phyloP scores from a whole-genome alignment of 2,329 filamentous ascomycete genomes.

The Thelonectria discophora region DNA sequence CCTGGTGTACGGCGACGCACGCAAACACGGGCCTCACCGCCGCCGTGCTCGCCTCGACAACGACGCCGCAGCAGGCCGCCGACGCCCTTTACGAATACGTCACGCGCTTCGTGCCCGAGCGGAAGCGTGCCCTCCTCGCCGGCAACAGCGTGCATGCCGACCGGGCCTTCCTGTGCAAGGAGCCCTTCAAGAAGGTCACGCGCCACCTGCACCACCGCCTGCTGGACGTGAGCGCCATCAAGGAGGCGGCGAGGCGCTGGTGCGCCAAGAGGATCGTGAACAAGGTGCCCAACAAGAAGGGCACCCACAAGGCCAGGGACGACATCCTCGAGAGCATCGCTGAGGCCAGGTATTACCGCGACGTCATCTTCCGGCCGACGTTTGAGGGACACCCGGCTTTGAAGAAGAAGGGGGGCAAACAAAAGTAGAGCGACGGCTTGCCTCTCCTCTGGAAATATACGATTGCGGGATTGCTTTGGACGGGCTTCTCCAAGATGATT shows the following conservation, averaged over 20 bases:
- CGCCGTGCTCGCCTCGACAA: constrained; percentile 76
- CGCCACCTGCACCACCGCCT: constrained; percentile 89
- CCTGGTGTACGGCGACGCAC: constrained; percentile 89
- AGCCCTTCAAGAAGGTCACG: constrained; percentile 77
- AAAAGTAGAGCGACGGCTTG: constrained; percentile 15
- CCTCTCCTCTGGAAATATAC: too few relatives aligned
- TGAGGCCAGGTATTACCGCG: constrained; percentile 85
- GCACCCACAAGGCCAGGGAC: constrained; percentile 81
- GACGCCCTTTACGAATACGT: constrained; percentile 81
- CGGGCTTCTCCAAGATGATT: too few relatives aligned
- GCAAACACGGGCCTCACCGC: constrained; percentile 81
- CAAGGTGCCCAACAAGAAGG: constrained; percentile 75
- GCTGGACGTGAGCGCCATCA: constrained; percentile 89
- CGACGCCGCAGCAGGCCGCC: constrained; percentile 77
- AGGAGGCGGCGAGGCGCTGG: constrained; percentile 90
- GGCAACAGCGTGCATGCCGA: constrained; percentile 96
- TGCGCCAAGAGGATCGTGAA: constrained; percentile 58
- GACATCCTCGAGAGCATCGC: constrained; percentile 96
- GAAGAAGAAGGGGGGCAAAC: constrained; percentile 33
- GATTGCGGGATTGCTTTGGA: too few relatives aligned
- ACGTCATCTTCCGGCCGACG: constrained; percentile 67
- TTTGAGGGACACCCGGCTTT: constrained; percentile 35
- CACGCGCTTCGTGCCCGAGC: constrained; percentile 72
- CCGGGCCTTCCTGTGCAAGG: constrained; percentile 77
- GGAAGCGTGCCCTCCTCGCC: constrained; percentile 76